Percentiles rank a stretch among this genome's conserved stretches.
phyloP scores from a whole-genome alignment of 805 yeast species.

The Pichia scutulata region DNA sequence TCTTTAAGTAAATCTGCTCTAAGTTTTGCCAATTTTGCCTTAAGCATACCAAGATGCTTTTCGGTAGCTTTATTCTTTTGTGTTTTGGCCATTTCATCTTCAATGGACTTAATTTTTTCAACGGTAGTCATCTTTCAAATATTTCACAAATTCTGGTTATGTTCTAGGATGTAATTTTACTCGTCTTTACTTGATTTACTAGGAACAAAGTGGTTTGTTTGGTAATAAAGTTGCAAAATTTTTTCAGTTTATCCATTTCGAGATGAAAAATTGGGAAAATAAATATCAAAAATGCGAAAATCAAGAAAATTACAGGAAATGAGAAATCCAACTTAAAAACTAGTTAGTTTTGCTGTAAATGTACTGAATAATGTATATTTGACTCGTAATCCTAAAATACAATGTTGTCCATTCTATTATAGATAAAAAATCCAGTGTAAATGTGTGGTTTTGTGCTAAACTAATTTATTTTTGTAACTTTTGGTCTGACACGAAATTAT shows the following conservation, averaged over 20 bases:
- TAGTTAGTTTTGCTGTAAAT: no score
- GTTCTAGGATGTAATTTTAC: not conserved
- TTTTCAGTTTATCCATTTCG: not conserved
- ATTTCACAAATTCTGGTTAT: not conserved
- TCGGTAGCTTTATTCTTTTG: slow-evolving; percentile 98
- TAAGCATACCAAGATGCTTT: slow-evolving; percentile 93
- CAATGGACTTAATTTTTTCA: slow-evolving; percentile 77
- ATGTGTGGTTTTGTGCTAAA: not conserved
- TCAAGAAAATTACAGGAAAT: not conserved
- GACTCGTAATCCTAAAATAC: not conserved
- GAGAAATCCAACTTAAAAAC: not conserved
- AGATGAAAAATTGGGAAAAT: not conserved
- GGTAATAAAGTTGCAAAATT: not conserved
- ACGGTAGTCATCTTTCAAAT: slow-evolving; percentile 50
- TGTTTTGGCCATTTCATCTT: slow-evolving; percentile 96
- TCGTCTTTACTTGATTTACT: not conserved
- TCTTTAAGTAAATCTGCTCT: slow-evolving; percentile 84
- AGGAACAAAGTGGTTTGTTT: not conserved
- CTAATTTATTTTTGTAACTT: no score
- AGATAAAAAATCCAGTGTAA: no score
- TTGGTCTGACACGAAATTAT: no score
- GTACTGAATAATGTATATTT: not conserved
- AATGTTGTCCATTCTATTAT: not conserved
- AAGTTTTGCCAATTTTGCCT: slow-evolving; percentile 92
- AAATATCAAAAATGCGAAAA: not conserved